phyloP scores from a whole-genome alignment of 495 filamentous ascomycete species.

The Annulohypoxylon nitens region DNA sequence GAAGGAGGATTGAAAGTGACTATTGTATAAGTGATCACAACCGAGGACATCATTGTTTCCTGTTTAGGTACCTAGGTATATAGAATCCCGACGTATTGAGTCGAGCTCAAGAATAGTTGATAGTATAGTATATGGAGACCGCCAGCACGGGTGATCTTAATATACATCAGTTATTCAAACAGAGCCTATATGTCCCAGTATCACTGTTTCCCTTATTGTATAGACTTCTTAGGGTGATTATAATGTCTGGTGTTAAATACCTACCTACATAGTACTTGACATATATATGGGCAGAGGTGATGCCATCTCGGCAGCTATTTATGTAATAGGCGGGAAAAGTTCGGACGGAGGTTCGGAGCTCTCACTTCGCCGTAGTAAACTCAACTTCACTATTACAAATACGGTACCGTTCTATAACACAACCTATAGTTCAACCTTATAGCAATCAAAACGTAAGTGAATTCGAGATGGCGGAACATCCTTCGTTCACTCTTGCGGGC shows the following conservation, averaged over 20 bases:
- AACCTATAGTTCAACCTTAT: not conserved
- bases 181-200: not conserved
- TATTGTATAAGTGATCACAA: not conserved
- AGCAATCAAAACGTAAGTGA: not conserved
- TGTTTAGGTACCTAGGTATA: too few relatives aligned
- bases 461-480: constrained; percentile 42
- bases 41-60: not conserved
- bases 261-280: not conserved
- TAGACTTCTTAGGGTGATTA: not conserved
- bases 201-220: not conserved
- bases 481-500: constrained; percentile 45
- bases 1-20: not conserved
- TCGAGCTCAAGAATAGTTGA: not conserved
- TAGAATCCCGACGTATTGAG: not conserved
- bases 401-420: not conserved
- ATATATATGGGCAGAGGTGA: not conserved
- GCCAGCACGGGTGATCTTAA: not conserved
- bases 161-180: not conserved
- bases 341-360: constrained; percentile 22
- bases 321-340: constrained; percentile 34
- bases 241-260: not conserved
- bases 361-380: not conserved
- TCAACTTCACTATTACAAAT: constrained; percentile 9
- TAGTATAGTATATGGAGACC: not conserved
- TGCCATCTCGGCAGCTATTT: constrained; percentile 5